Conservation (phyloP, 2,329 filamentous ascomycete species). For the Phyllosticta citribraziliensis region DNA sequence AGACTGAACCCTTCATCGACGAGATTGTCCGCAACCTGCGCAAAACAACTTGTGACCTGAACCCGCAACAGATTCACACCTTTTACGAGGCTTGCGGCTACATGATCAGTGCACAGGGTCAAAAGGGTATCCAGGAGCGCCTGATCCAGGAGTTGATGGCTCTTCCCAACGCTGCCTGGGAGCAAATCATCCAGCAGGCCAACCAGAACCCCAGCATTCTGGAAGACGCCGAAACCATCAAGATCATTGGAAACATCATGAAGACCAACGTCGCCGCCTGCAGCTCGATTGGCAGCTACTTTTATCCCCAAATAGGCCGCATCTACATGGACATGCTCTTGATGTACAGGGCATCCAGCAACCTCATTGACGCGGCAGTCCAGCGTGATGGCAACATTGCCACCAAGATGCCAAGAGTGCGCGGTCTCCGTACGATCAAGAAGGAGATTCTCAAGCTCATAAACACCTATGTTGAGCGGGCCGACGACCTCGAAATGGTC, state of each 20-base stretch:
- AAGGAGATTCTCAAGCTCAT: conserved; percentile 98
- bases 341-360: conserved; percentile 97
- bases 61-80: conserved; percentile 93
- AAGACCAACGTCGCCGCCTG: conserved; percentile 99
- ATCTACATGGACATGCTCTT: conserved; percentile 98
- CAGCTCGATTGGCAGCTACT: conserved; percentile 90
- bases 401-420: conserved; percentile 94
- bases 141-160: conserved; percentile 87
- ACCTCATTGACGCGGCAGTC: conserved; percentile 89
- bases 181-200: conserved; percentile 82
- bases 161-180: conserved; percentile 89
- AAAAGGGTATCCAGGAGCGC: conserved; percentile 87
- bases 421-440: conserved; percentile 93
- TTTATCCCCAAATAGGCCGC: conserved; percentile 93
- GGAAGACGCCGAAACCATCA: conserved; percentile 90
- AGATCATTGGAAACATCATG: conserved; percentile 99
- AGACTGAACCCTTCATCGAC: conserved; percentile 93
- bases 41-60: conserved; percentile 90
- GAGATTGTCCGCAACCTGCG: conserved; percentile 94
- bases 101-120: conserved; percentile 97
- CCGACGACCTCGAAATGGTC: conserved; percentile 89
- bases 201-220: conserved; percentile 77
- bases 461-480: conserved; percentile 96
- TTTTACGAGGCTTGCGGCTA: conserved; percentile 99
- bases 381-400: conserved; percentile 72